Conservation (phyloP, 1,139 yeast genomes). For the Kurtzmaniella quercitrusa region DNA sequence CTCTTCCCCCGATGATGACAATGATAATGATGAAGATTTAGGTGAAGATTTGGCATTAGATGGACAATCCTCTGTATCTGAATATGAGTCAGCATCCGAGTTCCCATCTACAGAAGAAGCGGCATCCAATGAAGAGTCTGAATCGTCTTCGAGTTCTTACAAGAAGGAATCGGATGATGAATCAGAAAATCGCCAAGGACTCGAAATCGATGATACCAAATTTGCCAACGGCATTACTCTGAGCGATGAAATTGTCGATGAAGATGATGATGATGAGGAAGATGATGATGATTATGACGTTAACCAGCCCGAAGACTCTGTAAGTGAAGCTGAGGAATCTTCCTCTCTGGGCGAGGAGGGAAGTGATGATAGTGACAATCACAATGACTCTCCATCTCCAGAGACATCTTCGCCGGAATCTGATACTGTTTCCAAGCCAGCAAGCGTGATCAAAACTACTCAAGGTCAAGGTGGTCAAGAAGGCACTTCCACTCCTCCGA, state of each 20-base stretch:
- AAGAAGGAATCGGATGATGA: constrained; percentile 12
- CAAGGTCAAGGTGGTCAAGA: constrained; percentile 13
- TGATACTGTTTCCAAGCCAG: neutral
- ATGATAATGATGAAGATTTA: constrained; percentile 8
- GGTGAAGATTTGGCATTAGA: constrained; percentile 15
- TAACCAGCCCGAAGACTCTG: constrained; percentile 17
- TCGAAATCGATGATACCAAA: too few species aligned
- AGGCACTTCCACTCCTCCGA: constrained; percentile 38
- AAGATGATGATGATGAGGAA: constrained; percentile 16
- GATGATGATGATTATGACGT: constrained; percentile 17
- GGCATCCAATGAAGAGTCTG: constrained; percentile 9
- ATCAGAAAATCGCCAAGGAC: too few species aligned
- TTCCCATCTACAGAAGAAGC: constrained; percentile 11
- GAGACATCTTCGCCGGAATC: constrained; percentile 3
- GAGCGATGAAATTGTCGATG: constrained; percentile 7
- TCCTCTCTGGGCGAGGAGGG: constrained; percentile 6
- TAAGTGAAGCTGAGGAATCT: constrained; percentile 15
- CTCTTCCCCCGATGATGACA: too few species aligned
- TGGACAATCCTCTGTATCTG: constrained; percentile 14
- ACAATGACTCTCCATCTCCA: constrained; percentile 11
- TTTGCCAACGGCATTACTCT: too few species aligned
- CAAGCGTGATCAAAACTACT: constrained; percentile 5
- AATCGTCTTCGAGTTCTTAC: constrained; percentile 6
- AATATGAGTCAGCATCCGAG: constrained; percentile 31
- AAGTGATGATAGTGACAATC: too few species aligned